phyloP scores from a whole-genome alignment of 495 filamentous ascomycete species.

The Trichocladium uniseriatum region DNA sequence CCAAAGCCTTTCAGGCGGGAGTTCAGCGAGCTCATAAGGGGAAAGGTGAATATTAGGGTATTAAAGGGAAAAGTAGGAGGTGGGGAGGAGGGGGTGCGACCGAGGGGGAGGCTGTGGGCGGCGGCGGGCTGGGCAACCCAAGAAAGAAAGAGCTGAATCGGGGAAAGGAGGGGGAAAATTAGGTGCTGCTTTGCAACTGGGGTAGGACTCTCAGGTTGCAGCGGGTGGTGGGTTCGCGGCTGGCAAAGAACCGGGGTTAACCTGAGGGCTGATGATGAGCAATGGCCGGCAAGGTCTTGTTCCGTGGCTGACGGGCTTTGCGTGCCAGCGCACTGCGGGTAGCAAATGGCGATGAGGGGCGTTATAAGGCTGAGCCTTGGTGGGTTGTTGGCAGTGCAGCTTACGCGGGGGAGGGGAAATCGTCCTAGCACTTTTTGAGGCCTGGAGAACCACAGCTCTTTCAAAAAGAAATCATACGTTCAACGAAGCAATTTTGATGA shows the following conservation, averaged over 20 bases:
- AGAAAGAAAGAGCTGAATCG: conserved; percentile 15
- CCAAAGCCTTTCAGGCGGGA: conserved; percentile 51
- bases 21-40: conserved; percentile 55
- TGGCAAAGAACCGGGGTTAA: not conserved
- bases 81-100: conserved; percentile 11
- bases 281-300: not conserved
- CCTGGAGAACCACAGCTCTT: not conserved
- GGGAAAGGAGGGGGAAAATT: conserved; percentile 14
- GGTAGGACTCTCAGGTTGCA: conserved; percentile 13
- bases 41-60: conserved; percentile 8
- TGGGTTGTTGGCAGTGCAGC: conserved; percentile 7
- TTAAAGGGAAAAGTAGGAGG: conserved; percentile 19
- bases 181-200: not conserved
- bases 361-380: conserved; percentile 22
- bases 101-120: conserved; percentile 17
- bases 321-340: conserved; percentile 13
- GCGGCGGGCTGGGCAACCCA: conserved; percentile 15
- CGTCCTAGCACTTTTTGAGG: not conserved
- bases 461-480: too few species aligned
- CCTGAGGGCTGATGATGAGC: too few species aligned
- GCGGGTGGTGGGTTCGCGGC: conserved; percentile 10
- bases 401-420: too few species aligned
- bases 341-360: conserved; percentile 7
- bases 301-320: conserved; percentile 17
- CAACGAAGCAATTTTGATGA: too few species aligned